Base-by-base conservation (phyloP, 2,329 filamentous ascomycete genomes). In the Botrytis pseudocinerea region DNA sequence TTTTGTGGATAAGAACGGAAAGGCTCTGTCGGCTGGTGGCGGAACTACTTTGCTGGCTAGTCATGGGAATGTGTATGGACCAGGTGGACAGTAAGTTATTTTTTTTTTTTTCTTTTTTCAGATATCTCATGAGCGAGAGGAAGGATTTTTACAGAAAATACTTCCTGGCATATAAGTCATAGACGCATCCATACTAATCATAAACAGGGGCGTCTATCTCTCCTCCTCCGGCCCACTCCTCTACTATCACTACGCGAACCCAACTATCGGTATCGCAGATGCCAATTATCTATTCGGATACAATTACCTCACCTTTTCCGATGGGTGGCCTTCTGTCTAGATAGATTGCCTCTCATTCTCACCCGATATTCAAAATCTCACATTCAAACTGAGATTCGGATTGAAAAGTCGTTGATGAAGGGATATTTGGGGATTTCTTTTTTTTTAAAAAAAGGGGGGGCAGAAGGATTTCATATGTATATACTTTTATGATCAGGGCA, bases 211-310 rank as follows among this genome's bases (percentile, higher is more conserved):
- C 35, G 69, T 71, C 35, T 65, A 65, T 57, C 44, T 65, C 38
- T 65, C 69, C 25, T 71, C 69, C 28, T 60, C 63, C 7, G 61
- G 46, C 40, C 70, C 63, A 38, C 2, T 68, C 28, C 81, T 91
- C 10, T 90, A 90, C 80, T 90, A 91, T 76, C 88, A 90, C 76
- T 90, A 90, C 75, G 83, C 88, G 6, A 83, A 90, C 74, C 88
- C 85, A 0, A 83, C 80, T 0, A 82, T 88, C 72, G 86, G 87
- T 0, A 84, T 87, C 73, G 82, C 79, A 0, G 86, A 88, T 76
- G 80, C 80, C 2, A 75, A 84, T 61, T 83, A 83, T 63, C 76
- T 81, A 32, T 85, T 85, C 76, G 84, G 84, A 16, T 85, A 83
- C 82, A 85, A 85, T 66, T 74, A 72, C 10, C 77, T 85, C 44